phyloP scores from a whole-genome alignment of 306 rosid species.

The Cicer bijugum region DNA sequence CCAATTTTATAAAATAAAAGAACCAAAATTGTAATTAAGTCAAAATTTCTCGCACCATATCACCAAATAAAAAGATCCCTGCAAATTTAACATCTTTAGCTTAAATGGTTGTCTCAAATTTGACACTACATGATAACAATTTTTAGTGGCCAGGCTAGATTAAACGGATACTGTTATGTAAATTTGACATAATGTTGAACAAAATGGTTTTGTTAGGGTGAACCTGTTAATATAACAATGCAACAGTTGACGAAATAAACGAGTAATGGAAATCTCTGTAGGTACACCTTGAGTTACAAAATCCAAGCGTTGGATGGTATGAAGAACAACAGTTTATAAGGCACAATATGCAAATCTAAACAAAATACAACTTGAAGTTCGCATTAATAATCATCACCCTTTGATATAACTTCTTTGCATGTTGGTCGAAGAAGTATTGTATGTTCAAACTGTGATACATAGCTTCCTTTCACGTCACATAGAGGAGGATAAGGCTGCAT shows the following conservation, averaged over 20 bases:
- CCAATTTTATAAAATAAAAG: no score
- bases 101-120: neutral
- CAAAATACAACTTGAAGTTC: slow-evolving; percentile 4
- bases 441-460: slow-evolving; percentile 94
- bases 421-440: slow-evolving; percentile 91
- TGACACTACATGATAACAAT: neutral
- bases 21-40: no score
- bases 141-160: neutral
- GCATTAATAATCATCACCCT: slow-evolving; percentile 81
- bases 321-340: slow-evolving; percentile 6
- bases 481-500: slow-evolving; percentile 87
- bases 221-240: neutral
- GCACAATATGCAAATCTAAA: slow-evolving; percentile 5
- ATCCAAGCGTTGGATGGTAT: neutral
- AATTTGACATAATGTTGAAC: neutral
- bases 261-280: neutral
- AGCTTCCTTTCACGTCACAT: slow-evolving; percentile 87
- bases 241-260: neutral
- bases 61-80: neutral
- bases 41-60: neutral
- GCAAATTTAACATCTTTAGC: neutral
- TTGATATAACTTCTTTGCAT: slow-evolving; percentile 97
- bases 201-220: neutral
- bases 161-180: neutral
- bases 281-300: neutral